A percentile compares a stretch with the other conserved stretches of the same genome.
Conservation (phyloP, 1,284 basidiomycete species). For the Pholiota adiposa region DNA sequence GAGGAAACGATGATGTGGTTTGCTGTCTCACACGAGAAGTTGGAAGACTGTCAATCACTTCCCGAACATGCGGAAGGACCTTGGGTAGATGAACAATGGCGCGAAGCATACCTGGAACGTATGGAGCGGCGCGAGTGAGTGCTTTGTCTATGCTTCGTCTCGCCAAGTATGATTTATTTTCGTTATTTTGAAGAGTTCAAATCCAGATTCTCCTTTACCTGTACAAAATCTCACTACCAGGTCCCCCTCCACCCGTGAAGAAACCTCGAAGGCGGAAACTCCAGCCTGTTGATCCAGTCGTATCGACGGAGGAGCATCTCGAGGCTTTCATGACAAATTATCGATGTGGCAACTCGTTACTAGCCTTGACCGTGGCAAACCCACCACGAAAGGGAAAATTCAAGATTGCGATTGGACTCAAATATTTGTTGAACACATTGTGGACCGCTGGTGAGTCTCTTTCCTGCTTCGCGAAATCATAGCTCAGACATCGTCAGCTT, state of each 20-base stretch:
- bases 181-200: slow-evolving; percentile 64
- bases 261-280: slow-evolving; percentile 36
- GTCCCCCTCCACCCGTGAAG: slow-evolving; percentile 37
- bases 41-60: slow-evolving; percentile 29
- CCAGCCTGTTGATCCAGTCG: slow-evolving; percentile 22
- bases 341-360: slow-evolving; percentile 73
- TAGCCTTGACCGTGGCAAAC: slow-evolving; percentile 35
- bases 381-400: slow-evolving; percentile 15
- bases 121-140: slow-evolving; percentile 77
- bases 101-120: slow-evolving; percentile 56
- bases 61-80: slow-evolving; percentile 33
- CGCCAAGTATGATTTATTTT: not conserved
- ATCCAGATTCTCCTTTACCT: slow-evolving; percentile 74
- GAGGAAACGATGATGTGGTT: slow-evolving; percentile 80
- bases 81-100: slow-evolving; percentile 57
- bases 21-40: slow-evolving; percentile 61
- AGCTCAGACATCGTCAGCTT: slow-evolving; percentile 1
- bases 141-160: too few relatives aligned
- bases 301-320: slow-evolving; percentile 53
- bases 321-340: slow-evolving; percentile 76
- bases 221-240: slow-evolving; percentile 64
- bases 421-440: slow-evolving; percentile 63
- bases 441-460: slow-evolving; percentile 61
- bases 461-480: not conserved
- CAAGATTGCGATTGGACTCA: slow-evolving; percentile 75